Conservation (phyloP, 2,329 filamentous ascomycete species). For the Fusarium abutilonis region DNA sequence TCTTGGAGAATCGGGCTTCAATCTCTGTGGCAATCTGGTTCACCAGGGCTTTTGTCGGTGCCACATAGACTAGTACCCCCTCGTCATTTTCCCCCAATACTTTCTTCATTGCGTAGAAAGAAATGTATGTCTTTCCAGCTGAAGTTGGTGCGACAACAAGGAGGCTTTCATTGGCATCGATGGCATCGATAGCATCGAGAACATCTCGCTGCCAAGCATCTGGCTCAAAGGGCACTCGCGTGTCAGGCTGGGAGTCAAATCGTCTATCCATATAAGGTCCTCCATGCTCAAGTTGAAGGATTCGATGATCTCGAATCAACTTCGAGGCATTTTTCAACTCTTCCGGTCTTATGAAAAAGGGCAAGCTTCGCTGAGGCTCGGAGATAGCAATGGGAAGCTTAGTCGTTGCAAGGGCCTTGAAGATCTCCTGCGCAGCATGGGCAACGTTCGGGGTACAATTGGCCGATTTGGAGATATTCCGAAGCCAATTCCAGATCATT, state of each 20-base stretch:
- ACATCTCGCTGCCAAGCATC: slow-evolving; percentile 81
- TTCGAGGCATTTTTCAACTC: background rate
- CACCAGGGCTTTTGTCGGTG: slow-evolving; percentile 82
- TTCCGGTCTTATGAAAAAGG: slow-evolving; percentile 12
- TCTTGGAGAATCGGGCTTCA: slow-evolving; percentile 77
- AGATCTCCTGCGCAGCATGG: slow-evolving; percentile 23
- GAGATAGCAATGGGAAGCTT: slow-evolving; percentile 4
- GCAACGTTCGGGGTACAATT: slow-evolving; percentile 24
- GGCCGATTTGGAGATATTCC: slow-evolving; percentile 23
- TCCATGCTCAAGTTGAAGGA: slow-evolving; percentile 73
- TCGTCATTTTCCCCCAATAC: slow-evolving; percentile 74
- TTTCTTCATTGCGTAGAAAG: slow-evolving; percentile 85
- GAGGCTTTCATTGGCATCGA: slow-evolving; percentile 75
- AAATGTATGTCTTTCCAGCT: slow-evolving; percentile 85
- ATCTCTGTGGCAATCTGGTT: slow-evolving; percentile 86
- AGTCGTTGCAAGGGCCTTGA: slow-evolving; percentile 11
- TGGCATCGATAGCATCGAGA: slow-evolving; percentile 75
- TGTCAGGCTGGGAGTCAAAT: slow-evolving; percentile 73
- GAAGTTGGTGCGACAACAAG: slow-evolving; percentile 82
- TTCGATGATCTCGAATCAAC: slow-evolving; percentile 7
- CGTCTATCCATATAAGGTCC: slow-evolving; percentile 80
- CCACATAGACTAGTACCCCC: slow-evolving; percentile 79
- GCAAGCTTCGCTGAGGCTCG: slow-evolving; percentile 9
- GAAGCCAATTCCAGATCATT: slow-evolving; percentile 40
- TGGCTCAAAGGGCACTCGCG: slow-evolving; percentile 75